Evolutionary conservation across 257 asterid genomes (phyloP), one percentile per base, ranked within the genome.

Genomic region (Solanum piurae): DNA sequence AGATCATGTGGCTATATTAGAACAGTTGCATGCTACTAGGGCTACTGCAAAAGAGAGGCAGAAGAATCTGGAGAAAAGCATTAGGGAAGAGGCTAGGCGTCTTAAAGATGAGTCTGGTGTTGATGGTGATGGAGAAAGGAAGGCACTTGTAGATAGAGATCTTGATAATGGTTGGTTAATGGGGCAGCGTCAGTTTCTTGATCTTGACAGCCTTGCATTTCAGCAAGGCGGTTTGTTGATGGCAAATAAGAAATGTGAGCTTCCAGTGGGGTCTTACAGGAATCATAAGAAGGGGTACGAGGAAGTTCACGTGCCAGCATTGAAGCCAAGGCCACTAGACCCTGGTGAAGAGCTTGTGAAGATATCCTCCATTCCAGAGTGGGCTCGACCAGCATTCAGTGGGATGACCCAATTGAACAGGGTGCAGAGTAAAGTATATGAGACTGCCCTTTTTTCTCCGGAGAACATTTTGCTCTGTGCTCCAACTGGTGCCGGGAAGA

Each of bases 401-500:
- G 93, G 92, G 87, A 91, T 91, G 93, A 83, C 86, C 49, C 79
- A 87, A 46, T 87, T 91, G 58, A 91, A 91, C 87, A 90, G 91
- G 87, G 91, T 91, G 37, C 93, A 91, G 55, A 91, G 93, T 83
- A 91, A 87, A 76, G 93, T 91, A 27, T 91, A 91, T 29, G 89
- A 91, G 88, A 89, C 91, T 83, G 93, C 93, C 33, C 91, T 91
- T 62, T 89, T 89, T 27, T 76, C 87, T 66, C 88, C 93, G 29
- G 92, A 91, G 23, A 91, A 91, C 74, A 64, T 91, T 52, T 86
- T 91, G 34, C 72, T 91, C 60, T 91, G 93, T 91, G 93, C 93
- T 75, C 93, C 93, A 55, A 91, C 93, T 40, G 93, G 93, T 75
- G 93, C 93, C 3, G 93, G 93, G 68, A 91, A 91, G 89, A 91